Percentiles rank a stretch among this genome's conserved stretches.
Conservation (phyloP, 1,284 basidiomycete genomes). For the Heliocybe sulcata region DNA sequence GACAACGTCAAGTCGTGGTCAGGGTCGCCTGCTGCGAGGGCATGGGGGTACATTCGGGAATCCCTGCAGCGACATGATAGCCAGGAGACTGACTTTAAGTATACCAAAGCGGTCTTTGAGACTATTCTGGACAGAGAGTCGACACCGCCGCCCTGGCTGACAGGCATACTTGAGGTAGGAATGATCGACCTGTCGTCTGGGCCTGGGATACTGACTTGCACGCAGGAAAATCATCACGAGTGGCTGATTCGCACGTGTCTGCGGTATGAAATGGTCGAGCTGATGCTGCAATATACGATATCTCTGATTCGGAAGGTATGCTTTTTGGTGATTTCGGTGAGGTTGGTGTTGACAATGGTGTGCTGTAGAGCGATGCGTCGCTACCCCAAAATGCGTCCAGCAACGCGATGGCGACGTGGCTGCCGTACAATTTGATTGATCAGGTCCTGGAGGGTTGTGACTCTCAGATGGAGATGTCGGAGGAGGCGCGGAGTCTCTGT, state of each 20-base stretch:
- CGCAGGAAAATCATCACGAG: constrained; percentile 67
- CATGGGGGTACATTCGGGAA: constrained; percentile 83
- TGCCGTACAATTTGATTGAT: constrained; percentile 85
- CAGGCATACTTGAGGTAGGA: constrained; percentile 62
- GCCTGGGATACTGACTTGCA: constrained; percentile 2
- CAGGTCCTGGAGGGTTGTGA: constrained; percentile 71
- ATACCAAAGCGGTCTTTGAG: constrained; percentile 73
- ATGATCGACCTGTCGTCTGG: constrained; percentile 10
- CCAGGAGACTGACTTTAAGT: constrained; percentile 65
- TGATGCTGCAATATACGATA: constrained; percentile 69
- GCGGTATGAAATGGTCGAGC: constrained; percentile 72
- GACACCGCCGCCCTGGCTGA: constrained; percentile 77
- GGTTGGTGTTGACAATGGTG: constrained; percentile 8
- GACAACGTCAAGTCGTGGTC: constrained; percentile 81
- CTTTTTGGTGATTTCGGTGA: constrained; percentile 10
- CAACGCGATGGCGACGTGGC: constrained; percentile 59
- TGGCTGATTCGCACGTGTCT: constrained; percentile 71
- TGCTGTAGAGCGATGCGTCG: constrained; percentile 46
- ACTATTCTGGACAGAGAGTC: constrained; percentile 59
- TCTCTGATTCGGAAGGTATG: constrained; percentile 66
- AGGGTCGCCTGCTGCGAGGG: constrained; percentile 74
- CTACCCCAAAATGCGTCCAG: constrained; percentile 49
- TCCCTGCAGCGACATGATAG: constrained; percentile 75
- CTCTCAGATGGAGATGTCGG: constrained; percentile 40
- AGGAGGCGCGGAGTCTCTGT: constrained; percentile 31